Evolutionary conservation across 306 rosid genomes (phyloP), one percentile per base, ranked within the genome.

Genomic region (Betula pendula): DNA sequence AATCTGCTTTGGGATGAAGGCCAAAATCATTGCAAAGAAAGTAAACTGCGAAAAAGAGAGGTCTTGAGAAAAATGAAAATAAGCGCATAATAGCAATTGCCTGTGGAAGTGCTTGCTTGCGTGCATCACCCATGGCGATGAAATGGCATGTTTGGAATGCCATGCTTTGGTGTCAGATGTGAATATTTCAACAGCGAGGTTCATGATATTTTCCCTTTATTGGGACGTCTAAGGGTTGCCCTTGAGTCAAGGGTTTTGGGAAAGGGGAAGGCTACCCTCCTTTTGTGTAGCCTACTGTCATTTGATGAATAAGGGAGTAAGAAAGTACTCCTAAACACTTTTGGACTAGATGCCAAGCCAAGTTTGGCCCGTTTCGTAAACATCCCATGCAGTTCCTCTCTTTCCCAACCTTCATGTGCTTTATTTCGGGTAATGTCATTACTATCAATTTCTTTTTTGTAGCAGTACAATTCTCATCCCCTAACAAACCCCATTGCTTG

Each of bases 1-100:
- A 35, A 35, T 38, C 48, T 38, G 70, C 70, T 65, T 65, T 65
- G 47, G 3, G 70, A 27, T 59, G 67, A 65, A 38, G 70, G 70
- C 27, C 12, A 11, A 65, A 65, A n/a, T 65, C 48, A 6, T 8
- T 38, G 44, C 27, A 22, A 17, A 35, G 70, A n/a, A 38, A 35
- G 70, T 65, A 35, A 33, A 65, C 48, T 19, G 2, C n/a, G n/a
- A 17, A 9, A 65, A 13, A 19, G 22, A 31, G 16, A 19, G 48
- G 48, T 48, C 19, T 38, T 65, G 19, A 19, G 17, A 15, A 65
- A 45, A 38, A 38, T 10, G 70, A 65, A 65, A 65, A 65, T 65
- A 19, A 65, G 70, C 8, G 25, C 44, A 19, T 65, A 19, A 16
- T 17, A 20, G 25, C 47, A 35, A 44, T 65, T 65, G 70, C 70